A percentile compares a stretch with the other conserved stretches of the same genome.
phyloP scores from a whole-genome alignment of 2,329 filamentous ascomycete species.

The Talaromyces rugulosus region DNA sequence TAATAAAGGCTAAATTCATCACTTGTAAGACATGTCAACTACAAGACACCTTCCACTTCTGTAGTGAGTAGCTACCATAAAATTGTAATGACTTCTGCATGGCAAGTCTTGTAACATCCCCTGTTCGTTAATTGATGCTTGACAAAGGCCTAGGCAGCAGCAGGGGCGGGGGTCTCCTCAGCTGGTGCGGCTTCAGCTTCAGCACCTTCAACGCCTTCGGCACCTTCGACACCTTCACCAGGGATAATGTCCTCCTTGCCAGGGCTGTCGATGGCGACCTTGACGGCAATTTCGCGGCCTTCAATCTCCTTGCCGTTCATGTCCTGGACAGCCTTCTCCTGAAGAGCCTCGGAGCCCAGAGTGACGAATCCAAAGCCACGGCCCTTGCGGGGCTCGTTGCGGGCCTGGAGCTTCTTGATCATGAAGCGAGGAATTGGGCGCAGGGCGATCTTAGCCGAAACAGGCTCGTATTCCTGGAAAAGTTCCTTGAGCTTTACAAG shows the following conservation, averaged over 20 bases:
- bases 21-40: constrained; percentile 11
- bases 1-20: constrained; percentile 2
- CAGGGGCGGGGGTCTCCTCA: constrained; percentile 40
- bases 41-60: not conserved
- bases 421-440: constrained; percentile 98
- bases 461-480: constrained; percentile 86
- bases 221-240: constrained; percentile 11
- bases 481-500: constrained; percentile 86
- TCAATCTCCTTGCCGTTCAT: constrained; percentile 99
- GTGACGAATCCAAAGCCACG: constrained; percentile 99
- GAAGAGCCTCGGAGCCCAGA: constrained; percentile 87
- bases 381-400: constrained; percentile 96
- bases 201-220: not conserved
- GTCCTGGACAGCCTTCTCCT: constrained; percentile 93
- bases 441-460: constrained; percentile 96
- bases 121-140: constrained; percentile 10
- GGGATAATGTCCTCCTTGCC: constrained; percentile 79
- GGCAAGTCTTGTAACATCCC: constrained; percentile 11
- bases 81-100: constrained; percentile 4
- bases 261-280: constrained; percentile 99
- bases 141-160: constrained; percentile 23
- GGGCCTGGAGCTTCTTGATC: constrained; percentile 99
- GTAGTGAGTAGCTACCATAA: constrained; percentile 12
- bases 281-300: constrained; percentile 97
- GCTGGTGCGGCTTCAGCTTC: constrained; percentile 26